Evolutionary conservation across 148 eudicot genomes (phyloP), one percentile per base, ranked within the genome.

Genomic region (Salicornia ramosissima): DNA sequence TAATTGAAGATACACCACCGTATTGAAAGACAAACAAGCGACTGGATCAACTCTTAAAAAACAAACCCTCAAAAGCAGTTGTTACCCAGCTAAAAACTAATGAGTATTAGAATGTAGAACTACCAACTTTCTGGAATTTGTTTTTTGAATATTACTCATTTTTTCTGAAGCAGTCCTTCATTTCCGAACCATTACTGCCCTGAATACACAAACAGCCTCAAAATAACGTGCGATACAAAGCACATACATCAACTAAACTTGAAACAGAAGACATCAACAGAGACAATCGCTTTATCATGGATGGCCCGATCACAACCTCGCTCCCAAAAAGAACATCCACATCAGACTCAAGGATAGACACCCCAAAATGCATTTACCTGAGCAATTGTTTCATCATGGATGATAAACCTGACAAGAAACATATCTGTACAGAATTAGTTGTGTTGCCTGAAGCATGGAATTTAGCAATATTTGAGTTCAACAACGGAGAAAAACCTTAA

Each of bases 331-430:
- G 50, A 56, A 39, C 47, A 71, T 49, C 57, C 54, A 54, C 22
- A 61, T 25, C 18, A 39, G 47, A 36, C 62, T 55, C 39, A 24
- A 53, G 6, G 28, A 31, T 39, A 30, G 33, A 54, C 58, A 69
- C 74, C 66, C 74, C 56, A 68, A 68, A 47, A 51, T 28, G 61
- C 42, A 51, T 36, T 68, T 72, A 30, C 49, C 43, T 39, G 77
- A 66, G 77, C 30, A 40, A 33, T 39, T 21, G 36, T 46, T 63
- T 40, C n/a, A 60, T 34, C 65, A 61, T n/a, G 46, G 65, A 47
- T 21, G 52, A 29, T 53, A 30, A n/a, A 61, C 56, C 56, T 70
- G 56, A 52, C 31, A 28, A 58, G 30, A 31, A 70, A 2, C 26
- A 70, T 13, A 40, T 56, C 39, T 40, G 64, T 53, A 69, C 64